phyloP scores from a whole-genome alignment of 805 yeast species.

The Candida sanyiensis region DNA sequence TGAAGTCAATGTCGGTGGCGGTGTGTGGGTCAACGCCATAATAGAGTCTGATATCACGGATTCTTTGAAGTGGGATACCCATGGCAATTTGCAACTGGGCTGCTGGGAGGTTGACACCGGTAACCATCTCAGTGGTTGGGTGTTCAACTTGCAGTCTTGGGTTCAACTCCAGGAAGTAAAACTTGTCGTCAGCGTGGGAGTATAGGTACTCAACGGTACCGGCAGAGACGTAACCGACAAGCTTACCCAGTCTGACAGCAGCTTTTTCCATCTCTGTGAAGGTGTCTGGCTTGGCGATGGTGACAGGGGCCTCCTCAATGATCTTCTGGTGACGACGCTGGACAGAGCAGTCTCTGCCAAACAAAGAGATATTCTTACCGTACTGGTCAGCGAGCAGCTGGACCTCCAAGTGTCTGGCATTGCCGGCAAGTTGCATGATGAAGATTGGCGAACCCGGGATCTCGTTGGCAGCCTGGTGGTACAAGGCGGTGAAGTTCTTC shows the following conservation, averaged over 20 bases:
- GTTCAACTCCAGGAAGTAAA: conserved; percentile 92
- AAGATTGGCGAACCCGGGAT: conserved; percentile 99
- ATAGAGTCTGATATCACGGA: conserved; percentile 83
- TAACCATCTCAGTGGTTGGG: conserved; percentile 99
- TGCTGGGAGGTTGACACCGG: conserved; percentile 96
- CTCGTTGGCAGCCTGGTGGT: conserved; percentile 93
- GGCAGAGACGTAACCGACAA: conserved; percentile 97
- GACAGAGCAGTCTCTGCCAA: conserved; percentile 99
- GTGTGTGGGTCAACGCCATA: conserved; percentile 97
- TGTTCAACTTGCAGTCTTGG: conserved; percentile 99
- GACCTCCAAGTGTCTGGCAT: conserved; percentile 97
- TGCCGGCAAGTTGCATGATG: conserved; percentile 95
- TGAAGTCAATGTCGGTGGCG: conserved; percentile 84
- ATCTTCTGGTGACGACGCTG: conserved; percentile 99
- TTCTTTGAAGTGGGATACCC: conserved; percentile 97
- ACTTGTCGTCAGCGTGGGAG: conserved; percentile 89
- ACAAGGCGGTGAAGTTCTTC: conserved; percentile 67
- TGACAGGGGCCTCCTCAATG: conserved; percentile 99
- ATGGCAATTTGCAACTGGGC: conserved; percentile 98
- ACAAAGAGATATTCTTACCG: conserved; percentile 93
- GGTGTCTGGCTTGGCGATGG: conserved; percentile 81
- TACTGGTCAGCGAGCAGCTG: conserved; percentile 97
- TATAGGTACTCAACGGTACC: conserved; percentile 98
- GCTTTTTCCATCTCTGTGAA: conserved; percentile 92
- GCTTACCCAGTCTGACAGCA: conserved; percentile 92